phyloP scores from a whole-genome alignment of 2,329 filamentous ascomycete species.

The Pezizomycotina sp. region DNA sequence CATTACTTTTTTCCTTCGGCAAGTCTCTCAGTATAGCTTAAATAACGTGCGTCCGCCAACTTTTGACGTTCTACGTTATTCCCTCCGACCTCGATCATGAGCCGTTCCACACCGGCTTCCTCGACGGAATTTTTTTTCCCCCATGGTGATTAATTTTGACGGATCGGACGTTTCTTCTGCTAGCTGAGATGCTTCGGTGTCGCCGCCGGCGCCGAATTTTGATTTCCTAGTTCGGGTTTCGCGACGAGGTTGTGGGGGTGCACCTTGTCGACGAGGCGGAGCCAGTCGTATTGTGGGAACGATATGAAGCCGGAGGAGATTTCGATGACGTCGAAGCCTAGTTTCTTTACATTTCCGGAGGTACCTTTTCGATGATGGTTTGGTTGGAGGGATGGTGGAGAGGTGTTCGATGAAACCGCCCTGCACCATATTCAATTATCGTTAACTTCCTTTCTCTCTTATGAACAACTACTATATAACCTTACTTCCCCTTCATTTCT shows the following conservation, averaged over 20 bases:
- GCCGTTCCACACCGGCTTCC: constrained; percentile 37
- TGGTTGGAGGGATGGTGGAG: constrained; percentile 34
- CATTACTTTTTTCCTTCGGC: constrained; percentile 39
- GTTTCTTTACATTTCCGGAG: constrained; percentile 38
- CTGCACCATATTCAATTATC: constrained; percentile 22
- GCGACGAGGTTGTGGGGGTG: constrained; percentile 36
- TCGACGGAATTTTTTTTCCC: constrained; percentile 37
- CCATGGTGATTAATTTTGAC: constrained; percentile 35
- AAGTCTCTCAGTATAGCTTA: constrained; percentile 37
- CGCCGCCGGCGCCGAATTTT: constrained; percentile 41
- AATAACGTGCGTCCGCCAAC: constrained; percentile 41
- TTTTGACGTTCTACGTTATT: constrained; percentile 40
- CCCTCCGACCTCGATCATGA: constrained; percentile 46
- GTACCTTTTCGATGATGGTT: constrained; percentile 36
- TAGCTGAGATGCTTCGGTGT: constrained; percentile 28
- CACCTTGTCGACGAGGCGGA: constrained; percentile 35
- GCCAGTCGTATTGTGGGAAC: constrained; percentile 38
- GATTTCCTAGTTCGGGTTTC: constrained; percentile 41
- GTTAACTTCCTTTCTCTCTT: background rate
- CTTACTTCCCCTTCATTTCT: too few relatives aligned
- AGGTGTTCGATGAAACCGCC: constrained; percentile 41
- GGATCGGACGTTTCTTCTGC: constrained; percentile 36
- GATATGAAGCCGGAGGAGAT: constrained; percentile 39
- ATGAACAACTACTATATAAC: background rate
- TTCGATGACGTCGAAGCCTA: constrained; percentile 40